A percentile compares a stretch with the other conserved stretches of the same genome.
Conservation (phyloP, 495 filamentous ascomycete species). For the Penicillium flavigenum region DNA sequence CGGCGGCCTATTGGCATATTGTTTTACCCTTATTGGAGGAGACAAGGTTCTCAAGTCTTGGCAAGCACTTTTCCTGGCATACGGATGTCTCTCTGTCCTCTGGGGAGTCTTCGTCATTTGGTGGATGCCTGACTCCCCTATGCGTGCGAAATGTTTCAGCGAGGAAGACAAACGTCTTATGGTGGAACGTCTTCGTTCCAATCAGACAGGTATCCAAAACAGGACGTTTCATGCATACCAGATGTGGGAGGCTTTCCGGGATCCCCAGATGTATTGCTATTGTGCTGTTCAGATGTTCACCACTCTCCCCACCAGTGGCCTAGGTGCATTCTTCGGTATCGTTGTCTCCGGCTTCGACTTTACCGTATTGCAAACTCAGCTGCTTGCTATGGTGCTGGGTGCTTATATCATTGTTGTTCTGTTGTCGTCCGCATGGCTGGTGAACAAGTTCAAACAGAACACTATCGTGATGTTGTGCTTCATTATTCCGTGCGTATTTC, state of each 20-base stretch:
- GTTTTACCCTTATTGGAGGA: slow-evolving; percentile 53
- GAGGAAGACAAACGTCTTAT: slow-evolving; percentile 52
- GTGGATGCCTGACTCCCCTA: slow-evolving; percentile 51
- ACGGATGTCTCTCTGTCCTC: slow-evolving; percentile 53
- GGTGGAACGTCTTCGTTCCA: slow-evolving; percentile 48
- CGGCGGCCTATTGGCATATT: slow-evolving; percentile 57
- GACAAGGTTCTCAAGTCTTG: slow-evolving; percentile 48
- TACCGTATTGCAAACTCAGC: slow-evolving; percentile 42
- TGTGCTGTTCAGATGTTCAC: slow-evolving; percentile 61
- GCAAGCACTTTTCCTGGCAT: slow-evolving; percentile 61
- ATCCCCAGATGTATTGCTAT: slow-evolving; percentile 48
- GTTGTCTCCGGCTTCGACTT: slow-evolving; percentile 51
- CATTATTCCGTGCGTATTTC: slow-evolving; percentile 56
- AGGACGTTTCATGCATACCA: slow-evolving; percentile 49
- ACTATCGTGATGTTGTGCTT: slow-evolving; percentile 61
- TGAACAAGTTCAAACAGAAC: slow-evolving; percentile 63
- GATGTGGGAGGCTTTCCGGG: slow-evolving; percentile 44
- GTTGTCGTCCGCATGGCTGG: slow-evolving; percentile 60
- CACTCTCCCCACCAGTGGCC: slow-evolving; percentile 64
- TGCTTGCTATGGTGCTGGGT: slow-evolving; percentile 66
- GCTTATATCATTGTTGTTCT: slow-evolving; percentile 63
- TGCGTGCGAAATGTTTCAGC: slow-evolving; percentile 49
- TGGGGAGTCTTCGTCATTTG: slow-evolving; percentile 50
- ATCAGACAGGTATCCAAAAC: slow-evolving; percentile 57
- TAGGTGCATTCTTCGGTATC: slow-evolving; percentile 66